Conservation (phyloP, 192 early-diverging fungal species). For the Coemansia asiatica region DNA sequence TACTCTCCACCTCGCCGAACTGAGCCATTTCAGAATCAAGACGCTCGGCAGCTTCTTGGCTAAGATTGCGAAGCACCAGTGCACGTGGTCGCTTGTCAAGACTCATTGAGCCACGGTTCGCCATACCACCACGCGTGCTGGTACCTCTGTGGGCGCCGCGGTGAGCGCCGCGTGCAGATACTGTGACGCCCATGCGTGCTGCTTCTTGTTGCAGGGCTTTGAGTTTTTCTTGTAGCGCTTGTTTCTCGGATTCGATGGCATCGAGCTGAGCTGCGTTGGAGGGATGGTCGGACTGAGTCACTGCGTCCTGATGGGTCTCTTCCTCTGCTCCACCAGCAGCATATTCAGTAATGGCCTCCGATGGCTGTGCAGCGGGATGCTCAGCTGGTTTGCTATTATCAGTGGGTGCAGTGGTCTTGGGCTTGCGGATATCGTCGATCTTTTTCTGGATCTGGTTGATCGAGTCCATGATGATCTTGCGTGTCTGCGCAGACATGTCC, state of each 20-base stretch:
- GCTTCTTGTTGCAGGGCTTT: conserved; percentile 32
- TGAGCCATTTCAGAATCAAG: conserved; percentile 40
- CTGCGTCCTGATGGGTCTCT: neutral
- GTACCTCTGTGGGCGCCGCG: conserved; percentile 13
- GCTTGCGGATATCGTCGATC: conserved; percentile 34
- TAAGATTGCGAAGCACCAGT: conserved; percentile 35
- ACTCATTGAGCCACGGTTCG: conserved; percentile 29
- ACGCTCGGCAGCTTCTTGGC: conserved; percentile 27
- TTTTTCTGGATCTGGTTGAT: conserved; percentile 49
- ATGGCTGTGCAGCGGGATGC: neutral
- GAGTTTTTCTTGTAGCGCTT: conserved; percentile 38
- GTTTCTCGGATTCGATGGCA: conserved; percentile 21
- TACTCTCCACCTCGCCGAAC: conserved; percentile 42
- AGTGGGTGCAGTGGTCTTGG: conserved; percentile 9
- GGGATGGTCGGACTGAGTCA: neutral
- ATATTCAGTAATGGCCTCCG: neutral
- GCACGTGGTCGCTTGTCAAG: conserved; percentile 48
- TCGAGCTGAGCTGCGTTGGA: neutral
- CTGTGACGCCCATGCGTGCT: conserved; percentile 18
- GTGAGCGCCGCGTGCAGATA: conserved; percentile 2
- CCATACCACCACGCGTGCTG: conserved; percentile 2
- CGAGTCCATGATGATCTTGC: conserved; percentile 56
- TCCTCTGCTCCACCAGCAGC: neutral
- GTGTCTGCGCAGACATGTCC: conserved; percentile 42
- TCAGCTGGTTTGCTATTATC: neutral